phyloP scores from a whole-genome alignment of 345 rosid species.

The Geranium rotundifolium region DNA sequence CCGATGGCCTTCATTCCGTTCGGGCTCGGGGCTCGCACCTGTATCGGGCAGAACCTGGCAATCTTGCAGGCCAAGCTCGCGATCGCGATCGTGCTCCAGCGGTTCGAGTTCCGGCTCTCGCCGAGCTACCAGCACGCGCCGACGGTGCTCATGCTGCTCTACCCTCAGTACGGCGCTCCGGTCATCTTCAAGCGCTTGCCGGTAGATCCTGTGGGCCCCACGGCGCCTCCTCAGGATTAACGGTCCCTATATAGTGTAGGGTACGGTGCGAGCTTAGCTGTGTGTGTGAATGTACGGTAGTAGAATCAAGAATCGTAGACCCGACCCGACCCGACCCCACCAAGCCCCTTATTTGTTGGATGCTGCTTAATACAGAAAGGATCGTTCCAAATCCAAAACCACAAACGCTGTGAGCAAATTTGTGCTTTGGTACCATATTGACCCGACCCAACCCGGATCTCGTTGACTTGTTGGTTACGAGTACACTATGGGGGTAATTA shows the following conservation, averaged over 20 bases:
- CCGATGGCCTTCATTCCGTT: slow-evolving; percentile 67
- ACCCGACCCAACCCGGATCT: too few species aligned
- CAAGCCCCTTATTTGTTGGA: too few species aligned
- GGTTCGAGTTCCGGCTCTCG: slow-evolving; percentile 49
- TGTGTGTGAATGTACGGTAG: slow-evolving; percentile 6
- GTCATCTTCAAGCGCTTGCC: slow-evolving; percentile 36
- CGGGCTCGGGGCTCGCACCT: slow-evolving; percentile 63
- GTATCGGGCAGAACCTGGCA: slow-evolving; percentile 80
- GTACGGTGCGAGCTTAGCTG: not conserved
- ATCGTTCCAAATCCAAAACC: too few species aligned
- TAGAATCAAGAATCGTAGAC: too few species aligned
- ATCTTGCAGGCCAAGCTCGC: slow-evolving; percentile 64
- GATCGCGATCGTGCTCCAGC: slow-evolving; percentile 50
- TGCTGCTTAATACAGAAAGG: too few species aligned
- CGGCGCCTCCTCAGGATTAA: too few species aligned
- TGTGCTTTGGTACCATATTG: too few species aligned
- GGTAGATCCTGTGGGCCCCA: not conserved
- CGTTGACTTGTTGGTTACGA: too few species aligned
- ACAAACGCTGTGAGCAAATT: too few species aligned
- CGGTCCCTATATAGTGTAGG: not conserved
- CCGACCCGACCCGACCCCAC: too few species aligned
- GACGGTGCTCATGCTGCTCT: slow-evolving; percentile 50
- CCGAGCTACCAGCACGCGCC: slow-evolving; percentile 75
- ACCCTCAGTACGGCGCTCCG: slow-evolving; percentile 80
- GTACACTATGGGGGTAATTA: too few species aligned